phyloP scores from a whole-genome alignment of 768 basidiomycete genomes.

The Mycena venus region DNA sequence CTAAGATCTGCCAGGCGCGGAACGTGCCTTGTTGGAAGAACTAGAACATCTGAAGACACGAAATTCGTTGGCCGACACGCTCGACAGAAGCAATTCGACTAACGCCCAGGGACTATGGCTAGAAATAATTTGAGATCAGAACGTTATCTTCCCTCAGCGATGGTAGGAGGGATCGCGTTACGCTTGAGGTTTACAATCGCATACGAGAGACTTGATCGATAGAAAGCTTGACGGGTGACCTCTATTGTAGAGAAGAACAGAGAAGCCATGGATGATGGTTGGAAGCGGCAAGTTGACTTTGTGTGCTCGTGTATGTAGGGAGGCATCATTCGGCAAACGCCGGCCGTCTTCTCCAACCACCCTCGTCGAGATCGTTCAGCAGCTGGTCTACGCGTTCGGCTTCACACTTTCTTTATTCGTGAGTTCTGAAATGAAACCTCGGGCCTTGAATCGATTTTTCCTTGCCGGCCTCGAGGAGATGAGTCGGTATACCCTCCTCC shows the following conservation, averaged over 20 bases:
- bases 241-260: constrained; percentile 86
- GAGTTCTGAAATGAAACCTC: no score
- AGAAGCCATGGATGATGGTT: constrained; percentile 30
- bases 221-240: constrained; percentile 83
- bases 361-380: no score
- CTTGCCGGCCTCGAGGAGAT: no score
- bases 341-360: neutral
- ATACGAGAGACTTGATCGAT: constrained; percentile 75
- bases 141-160: neutral
- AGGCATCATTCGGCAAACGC: neutral
- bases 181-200: constrained; percentile 97
- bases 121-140: neutral
- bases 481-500: no score
- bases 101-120: constrained; percentile 32
- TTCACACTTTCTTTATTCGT: no score
- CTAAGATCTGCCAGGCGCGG: constrained; percentile 69
- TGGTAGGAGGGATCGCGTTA: constrained; percentile 61
- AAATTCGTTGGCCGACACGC: neutral
- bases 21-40: constrained; percentile 69
- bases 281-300: neutral
- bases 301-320: neutral
- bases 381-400: no score
- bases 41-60: constrained; percentile 66
- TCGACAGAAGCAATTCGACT: neutral
- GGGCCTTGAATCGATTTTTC: no score